Evolutionary conservation across 768 basidiomycete genomes (phyloP).

Genomic region (Gloeophyllum trabeum): DNA sequence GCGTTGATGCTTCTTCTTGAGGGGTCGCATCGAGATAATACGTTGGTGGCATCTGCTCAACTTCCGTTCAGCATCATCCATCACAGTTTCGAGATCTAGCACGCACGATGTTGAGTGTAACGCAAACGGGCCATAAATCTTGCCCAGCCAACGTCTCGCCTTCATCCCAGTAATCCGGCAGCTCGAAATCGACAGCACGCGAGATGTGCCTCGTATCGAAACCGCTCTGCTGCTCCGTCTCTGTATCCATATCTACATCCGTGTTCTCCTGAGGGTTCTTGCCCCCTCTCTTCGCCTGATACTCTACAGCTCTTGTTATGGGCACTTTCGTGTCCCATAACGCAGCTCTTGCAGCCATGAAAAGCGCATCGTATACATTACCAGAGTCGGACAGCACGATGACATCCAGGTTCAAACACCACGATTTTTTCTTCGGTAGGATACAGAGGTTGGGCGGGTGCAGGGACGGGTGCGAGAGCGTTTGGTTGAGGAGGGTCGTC

Average conservation of each 20-base stretch:
- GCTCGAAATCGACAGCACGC: slow-evolving; percentile 63
- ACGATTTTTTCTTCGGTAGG: slow-evolving; percentile 42
- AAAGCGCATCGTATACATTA: slow-evolving; percentile 66
- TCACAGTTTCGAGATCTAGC: background rate
- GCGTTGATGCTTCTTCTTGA: slow-evolving; percentile 60
- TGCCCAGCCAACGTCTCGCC: slow-evolving; percentile 55
- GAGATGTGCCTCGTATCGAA: slow-evolving; percentile 43
- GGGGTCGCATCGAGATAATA: slow-evolving; percentile 68
- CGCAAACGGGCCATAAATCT: slow-evolving; percentile 62
- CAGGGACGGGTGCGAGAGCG: slow-evolving; percentile 55
- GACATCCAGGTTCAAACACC: slow-evolving; percentile 70
- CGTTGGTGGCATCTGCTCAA: slow-evolving; percentile 37
- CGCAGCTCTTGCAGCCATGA: slow-evolving; percentile 70
- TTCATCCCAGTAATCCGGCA: slow-evolving; percentile 83
- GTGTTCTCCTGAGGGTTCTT: slow-evolving; percentile 35
- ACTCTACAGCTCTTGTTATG: slow-evolving; percentile 58
- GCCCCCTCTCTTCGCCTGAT: slow-evolving; percentile 31
- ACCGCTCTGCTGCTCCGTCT: slow-evolving; percentile 26
- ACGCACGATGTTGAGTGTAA: slow-evolving; percentile 71
- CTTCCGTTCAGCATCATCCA: background rate
- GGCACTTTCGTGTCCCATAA: slow-evolving; percentile 79
- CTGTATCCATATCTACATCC: slow-evolving; percentile 24
- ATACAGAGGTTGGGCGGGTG: slow-evolving; percentile 53
- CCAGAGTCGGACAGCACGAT: slow-evolving; percentile 66
- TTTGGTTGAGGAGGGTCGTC: slow-evolving; percentile 47